Conservation (phyloP, 345 rosid genomes). For the Erucastrum elatum region DNA sequence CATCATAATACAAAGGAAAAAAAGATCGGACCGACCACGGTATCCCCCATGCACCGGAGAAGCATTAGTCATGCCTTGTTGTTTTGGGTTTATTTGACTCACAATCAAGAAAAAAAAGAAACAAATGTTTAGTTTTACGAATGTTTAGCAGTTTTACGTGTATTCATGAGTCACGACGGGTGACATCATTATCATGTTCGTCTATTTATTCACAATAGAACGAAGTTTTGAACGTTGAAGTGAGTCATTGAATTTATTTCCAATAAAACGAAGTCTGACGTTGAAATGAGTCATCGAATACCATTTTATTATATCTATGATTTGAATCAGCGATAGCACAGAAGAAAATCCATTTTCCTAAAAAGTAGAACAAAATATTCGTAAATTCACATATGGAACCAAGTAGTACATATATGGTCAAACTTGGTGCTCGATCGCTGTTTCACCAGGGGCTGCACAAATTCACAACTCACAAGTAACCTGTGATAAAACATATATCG, state of each 20-base stretch:
- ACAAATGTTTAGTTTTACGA: background rate
- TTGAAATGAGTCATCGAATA: background rate
- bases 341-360: background rate
- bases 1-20: no score
- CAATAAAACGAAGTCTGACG: no score
- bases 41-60: background rate
- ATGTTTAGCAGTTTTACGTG: background rate
- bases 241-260: background rate
- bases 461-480: no score
- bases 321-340: background rate
- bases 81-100: background rate
- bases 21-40: slow-evolving; percentile 34
- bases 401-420: no score
- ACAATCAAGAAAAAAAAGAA: no score
- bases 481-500: no score
- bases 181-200: slow-evolving; percentile 23
- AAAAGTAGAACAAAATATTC: background rate
- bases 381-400: background rate
- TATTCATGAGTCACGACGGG: slow-evolving; percentile 9
- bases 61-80: background rate
- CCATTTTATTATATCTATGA: background rate
- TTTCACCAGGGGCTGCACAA: no score
- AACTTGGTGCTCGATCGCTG: no score
- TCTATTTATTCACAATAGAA: slow-evolving; percentile 4
- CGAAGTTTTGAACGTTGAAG: slow-evolving; percentile 29